Evolutionary conservation across 352 stramenopile species (phyloP), one percentile per base, ranked within the genome.

Genomic region (Globisporangium splendens): DNA sequence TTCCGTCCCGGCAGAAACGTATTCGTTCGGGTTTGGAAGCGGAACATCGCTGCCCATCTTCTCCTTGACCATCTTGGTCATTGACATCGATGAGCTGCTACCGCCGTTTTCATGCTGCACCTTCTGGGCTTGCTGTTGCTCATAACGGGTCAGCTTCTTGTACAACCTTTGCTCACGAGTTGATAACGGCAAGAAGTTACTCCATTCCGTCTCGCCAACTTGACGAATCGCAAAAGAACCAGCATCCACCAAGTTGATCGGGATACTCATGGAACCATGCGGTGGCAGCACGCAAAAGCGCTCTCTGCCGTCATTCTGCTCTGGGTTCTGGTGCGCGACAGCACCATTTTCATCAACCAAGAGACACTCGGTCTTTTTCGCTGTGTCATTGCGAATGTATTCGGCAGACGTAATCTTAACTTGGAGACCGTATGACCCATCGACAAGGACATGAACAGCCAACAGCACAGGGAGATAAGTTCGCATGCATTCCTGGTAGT

Each of bases 141-240:
- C 84, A 59, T 79, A 93, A 18, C 63, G 73, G 33, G 84, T 91
- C 54, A 91, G 69, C 21, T 71, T 68, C 56, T 93, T 93, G 50
- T 81, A 91, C 35, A 89, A n/a, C 3, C 82, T 71, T 51, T 93
- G 84, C 17, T 91, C 79, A 13, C 65, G 72, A 10, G 92, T 81
- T 5, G 86, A 89, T 0, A 96, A 62, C 22, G 70, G 62, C 20
- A 96, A 48, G 10, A 61, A 78, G 52, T 93, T 93, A 54, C 86
- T 96, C 86, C 86, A 96, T 17, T 92, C 83, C 6, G 72, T 86
- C 67, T 96, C 86, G 21, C 86, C 86, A 38, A 82, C 77, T 63
- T 96, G 86, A 1, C 86, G 83, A 70, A 96, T 94, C 31, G 80
- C 79, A 50, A 93, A 96, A 43, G 63, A 76, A 0, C 86, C 86